Percentiles rank a stretch among this genome's conserved stretches.
These are phyloP conservation scores for Ophiostoma sp. DNA, from an alignment of 2,329 filamentous ascomycete species.

Conservation along the genomic window DNA sequence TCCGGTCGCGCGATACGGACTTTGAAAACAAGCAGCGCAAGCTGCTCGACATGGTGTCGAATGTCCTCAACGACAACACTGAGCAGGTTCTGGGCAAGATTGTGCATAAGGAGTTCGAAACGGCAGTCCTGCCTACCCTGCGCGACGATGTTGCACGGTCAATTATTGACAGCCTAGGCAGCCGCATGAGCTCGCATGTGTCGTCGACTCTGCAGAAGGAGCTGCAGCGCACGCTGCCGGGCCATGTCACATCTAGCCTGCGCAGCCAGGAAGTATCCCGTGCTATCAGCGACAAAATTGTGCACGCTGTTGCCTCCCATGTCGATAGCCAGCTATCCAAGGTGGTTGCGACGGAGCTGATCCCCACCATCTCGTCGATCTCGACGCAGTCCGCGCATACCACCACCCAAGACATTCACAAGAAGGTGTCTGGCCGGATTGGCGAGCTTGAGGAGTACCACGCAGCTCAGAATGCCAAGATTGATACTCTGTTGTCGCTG, in stretches of 20 bases:
- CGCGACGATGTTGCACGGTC: slow-evolving; percentile 60
- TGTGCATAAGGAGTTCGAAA: slow-evolving; percentile 68
- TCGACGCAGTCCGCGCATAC: slow-evolving; percentile 62
- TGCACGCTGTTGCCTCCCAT: slow-evolving; percentile 58
- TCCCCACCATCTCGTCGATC: slow-evolving; percentile 60
- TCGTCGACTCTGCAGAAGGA: slow-evolving; percentile 65
- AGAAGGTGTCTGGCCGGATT: slow-evolving; percentile 49
- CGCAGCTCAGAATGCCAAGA: slow-evolving; percentile 55
- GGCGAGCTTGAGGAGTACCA: slow-evolving; percentile 47
- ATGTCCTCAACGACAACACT: slow-evolving; percentile 57
- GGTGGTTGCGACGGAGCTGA: slow-evolving; percentile 57
- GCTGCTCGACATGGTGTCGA: slow-evolving; percentile 53
- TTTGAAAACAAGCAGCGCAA: slow-evolving; percentile 51
- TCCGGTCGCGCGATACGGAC: slow-evolving; percentile 45
- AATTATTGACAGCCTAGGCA: slow-evolving; percentile 65
- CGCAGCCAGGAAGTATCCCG: slow-evolving; percentile 69
- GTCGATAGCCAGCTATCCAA: slow-evolving; percentile 65
- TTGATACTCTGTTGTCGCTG: slow-evolving; percentile 64
- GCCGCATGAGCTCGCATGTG: slow-evolving; percentile 61
- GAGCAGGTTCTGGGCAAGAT: slow-evolving; percentile 70
- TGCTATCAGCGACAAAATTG: slow-evolving; percentile 65
- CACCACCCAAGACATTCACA: slow-evolving; percentile 62
- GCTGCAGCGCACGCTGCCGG: slow-evolving; percentile 63
- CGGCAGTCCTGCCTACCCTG: slow-evolving; percentile 69
- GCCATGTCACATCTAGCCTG: slow-evolving; percentile 60